A percentile compares a stretch with the other conserved stretches of the same genome.
phyloP scores from a whole-genome alignment of 345 rosid genomes.

The Hirschfeldia incana region DNA sequence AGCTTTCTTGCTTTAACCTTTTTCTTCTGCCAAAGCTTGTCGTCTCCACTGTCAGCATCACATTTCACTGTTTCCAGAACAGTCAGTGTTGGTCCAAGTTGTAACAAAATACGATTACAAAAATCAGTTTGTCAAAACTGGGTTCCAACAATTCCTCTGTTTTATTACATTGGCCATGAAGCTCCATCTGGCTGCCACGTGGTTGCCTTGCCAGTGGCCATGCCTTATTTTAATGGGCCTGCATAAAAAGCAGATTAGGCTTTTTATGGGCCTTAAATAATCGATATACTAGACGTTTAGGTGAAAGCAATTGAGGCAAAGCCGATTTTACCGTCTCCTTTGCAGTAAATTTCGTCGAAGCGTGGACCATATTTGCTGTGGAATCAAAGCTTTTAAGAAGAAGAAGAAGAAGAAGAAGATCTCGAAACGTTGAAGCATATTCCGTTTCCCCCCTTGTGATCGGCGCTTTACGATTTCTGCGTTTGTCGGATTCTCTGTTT shows the following conservation, averaged over 20 bases:
- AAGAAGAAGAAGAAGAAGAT: slow-evolving; percentile 8
- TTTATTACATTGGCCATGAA: too few species aligned
- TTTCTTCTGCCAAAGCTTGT: too few species aligned
- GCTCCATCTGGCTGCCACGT: neutral
- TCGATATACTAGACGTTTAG: neutral
- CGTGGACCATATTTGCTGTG: slow-evolving; percentile 18
- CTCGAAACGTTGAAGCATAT: slow-evolving; percentile 16
- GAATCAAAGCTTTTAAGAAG: neutral
- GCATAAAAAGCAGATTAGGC: neutral
- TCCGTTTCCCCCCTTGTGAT: neutral
- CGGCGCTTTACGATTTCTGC: neutral
- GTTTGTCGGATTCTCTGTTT: slow-evolving; percentile 8
- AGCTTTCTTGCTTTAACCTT: too few species aligned
- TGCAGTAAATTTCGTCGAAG: slow-evolving; percentile 15
- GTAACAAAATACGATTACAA: too few species aligned
- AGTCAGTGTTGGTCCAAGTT: too few species aligned
- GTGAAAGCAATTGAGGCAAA: neutral
- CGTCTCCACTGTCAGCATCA: too few species aligned
- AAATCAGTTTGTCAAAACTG: too few species aligned
- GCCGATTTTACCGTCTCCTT: neutral
- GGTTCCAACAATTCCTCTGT: too few species aligned
- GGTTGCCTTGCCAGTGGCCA: neutral
- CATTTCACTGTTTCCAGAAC: too few species aligned
- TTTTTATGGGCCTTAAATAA: neutral
- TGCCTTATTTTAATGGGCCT: neutral